Base-by-base conservation (phyloP, 108 stramenopile species). In the Pseudonitzschia multiseries region DNA sequence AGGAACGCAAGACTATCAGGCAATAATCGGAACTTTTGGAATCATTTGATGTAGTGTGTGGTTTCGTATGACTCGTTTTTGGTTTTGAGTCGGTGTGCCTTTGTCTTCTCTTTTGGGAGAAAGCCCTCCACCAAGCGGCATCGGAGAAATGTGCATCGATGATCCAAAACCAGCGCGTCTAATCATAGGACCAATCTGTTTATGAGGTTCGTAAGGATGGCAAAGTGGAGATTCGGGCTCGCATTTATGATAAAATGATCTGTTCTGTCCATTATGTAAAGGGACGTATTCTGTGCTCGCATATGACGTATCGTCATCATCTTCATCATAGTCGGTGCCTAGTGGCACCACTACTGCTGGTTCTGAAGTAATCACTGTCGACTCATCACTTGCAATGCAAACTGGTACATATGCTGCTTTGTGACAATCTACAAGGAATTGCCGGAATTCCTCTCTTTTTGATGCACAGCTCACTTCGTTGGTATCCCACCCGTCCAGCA, bases 321-420 rank as follows among this genome's bases (percentile, higher is more conserved):
- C 69, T 57, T 57, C 56, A 41, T 72, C 68, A 40, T 26, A 13
- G 27, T 81, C 81, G 14, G 42, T 53, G 10, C 69, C 73, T 10
- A 66, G 68, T 5, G 85, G 79, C 28, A 92, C 73, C 24, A 92
- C 91, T 17, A 89, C 84, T 29, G 91, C 91, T 20, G 88, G 88
- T 68, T 90, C 91, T 17, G 91, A 84, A 21, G 93, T 92, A n/a
- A 92, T 72, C 2, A 87, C 69, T 0, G 52, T 65, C 17, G 52
- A 48, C 29, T 75, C 43, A 18, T 71, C 72, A 24, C 85, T 82
- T 46, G 93, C 90, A 44, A 93, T 87, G 51, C 95, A 96, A 42
- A 93, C 88, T 33, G 94, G 94, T 21, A 96, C 92, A 66, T 93
- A 96, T 24, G 95, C 91, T 46, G 92, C 89, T 57, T 91, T 90